These are phyloP conservation scores for Arachis stenosperma DNA, from an alignment of 306 rosid genomes.

Conservation along the genomic window DNA sequence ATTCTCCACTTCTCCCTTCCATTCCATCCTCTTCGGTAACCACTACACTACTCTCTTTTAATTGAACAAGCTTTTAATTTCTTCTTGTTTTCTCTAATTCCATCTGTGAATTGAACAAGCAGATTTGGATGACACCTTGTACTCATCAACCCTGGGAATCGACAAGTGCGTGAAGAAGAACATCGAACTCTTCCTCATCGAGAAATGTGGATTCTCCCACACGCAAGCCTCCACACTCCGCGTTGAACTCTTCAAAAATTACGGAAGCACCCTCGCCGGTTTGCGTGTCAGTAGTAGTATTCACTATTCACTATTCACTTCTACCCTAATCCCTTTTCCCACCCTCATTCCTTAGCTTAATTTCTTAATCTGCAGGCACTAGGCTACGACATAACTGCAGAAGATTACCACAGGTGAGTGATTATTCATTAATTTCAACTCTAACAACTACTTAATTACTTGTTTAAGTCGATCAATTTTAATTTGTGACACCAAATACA, in stretches of 20 bases:
- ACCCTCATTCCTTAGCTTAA: background rate
- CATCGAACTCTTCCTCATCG: conserved; percentile 71
- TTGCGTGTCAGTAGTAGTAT: conserved; percentile 60
- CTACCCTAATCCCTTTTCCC: too few relatives aligned
- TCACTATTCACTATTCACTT: too few relatives aligned
- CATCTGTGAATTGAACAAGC: background rate
- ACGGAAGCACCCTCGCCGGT: conserved; percentile 95
- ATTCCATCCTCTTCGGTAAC: conserved; percentile 64
- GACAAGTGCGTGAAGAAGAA: conserved; percentile 63
- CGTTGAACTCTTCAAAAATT: conserved; percentile 74
- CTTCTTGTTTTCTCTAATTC: too few relatives aligned
- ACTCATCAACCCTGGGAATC: conserved; percentile 64
- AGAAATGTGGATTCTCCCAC: conserved; percentile 72
- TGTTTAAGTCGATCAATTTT: background rate
- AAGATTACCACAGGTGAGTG: conserved; percentile 76
- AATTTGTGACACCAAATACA: conserved; percentile 27
- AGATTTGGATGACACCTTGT: conserved; percentile 93
- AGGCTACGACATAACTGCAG: conserved; percentile 70
- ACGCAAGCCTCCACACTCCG: conserved; percentile 64
- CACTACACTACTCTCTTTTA: background rate
- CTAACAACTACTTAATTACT: background rate
- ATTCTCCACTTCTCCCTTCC: conserved; percentile 46
- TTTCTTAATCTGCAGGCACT: conserved; percentile 50
- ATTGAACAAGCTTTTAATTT: too few relatives aligned
- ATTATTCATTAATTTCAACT: too few relatives aligned